Evolutionary conservation across 2,329 filamentous ascomycete genomes (phyloP).

Genomic region (Mariannaea elegans): DNA sequence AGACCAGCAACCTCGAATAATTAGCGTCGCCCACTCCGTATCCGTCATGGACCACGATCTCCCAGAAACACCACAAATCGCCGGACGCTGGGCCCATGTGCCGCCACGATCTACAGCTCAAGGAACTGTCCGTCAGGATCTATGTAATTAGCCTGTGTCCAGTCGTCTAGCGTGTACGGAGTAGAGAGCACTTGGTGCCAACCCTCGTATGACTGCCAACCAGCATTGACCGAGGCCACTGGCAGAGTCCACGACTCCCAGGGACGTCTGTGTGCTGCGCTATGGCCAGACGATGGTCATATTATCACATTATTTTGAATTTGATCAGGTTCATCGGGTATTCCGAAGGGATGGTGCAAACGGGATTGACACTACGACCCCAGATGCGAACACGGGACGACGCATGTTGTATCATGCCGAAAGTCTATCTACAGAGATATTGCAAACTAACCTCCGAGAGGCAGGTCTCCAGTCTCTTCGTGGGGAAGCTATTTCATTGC

Average conservation of each 20-base stretch:
- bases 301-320: conserved; percentile 5
- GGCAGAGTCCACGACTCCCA: neutral
- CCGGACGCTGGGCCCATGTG: conserved; percentile 13
- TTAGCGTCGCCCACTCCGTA: neutral
- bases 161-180: neutral
- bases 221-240: neutral
- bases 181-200: conserved; percentile 4
- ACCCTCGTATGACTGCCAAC: conserved; percentile 9
- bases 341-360: conserved; percentile 10
- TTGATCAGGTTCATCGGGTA: conserved; percentile 15
- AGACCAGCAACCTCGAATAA: conserved; percentile 6
- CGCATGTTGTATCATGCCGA: neutral
- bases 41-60: conserved; percentile 14
- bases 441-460: conserved; percentile 14
- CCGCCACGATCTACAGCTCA: conserved; percentile 14
- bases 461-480: conserved; percentile 8
- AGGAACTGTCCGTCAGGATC: conserved; percentile 9
- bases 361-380: neutral
- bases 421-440: neutral
- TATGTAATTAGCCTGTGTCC: neutral
- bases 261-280: conserved; percentile 6
- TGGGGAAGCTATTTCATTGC: neutral
- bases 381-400: neutral
- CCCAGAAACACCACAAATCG: conserved; percentile 18
- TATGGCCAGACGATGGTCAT: conserved; percentile 11